Conservation (phyloP, 73 alveolate genomes). For the Halteria grandinella region DNA sequence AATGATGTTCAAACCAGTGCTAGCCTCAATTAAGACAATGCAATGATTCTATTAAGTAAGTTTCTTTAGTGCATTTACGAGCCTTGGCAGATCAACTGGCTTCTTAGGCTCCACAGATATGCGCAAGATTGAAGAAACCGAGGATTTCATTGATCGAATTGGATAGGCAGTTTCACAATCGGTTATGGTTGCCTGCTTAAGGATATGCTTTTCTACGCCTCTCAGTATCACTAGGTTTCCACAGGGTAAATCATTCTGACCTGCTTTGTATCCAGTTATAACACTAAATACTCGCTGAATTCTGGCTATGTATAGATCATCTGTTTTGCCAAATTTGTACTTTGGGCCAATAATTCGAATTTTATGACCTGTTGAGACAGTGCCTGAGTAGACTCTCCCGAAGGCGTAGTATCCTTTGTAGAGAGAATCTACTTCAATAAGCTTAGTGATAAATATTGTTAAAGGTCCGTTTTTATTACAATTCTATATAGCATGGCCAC, state of each 20-base stretch:
- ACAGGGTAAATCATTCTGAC: conserved; percentile 96
- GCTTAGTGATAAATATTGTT: conserved; percentile 98
- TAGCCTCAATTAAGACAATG: conserved; percentile 93
- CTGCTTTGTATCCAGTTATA: conserved; percentile 93
- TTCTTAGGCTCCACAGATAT: conserved; percentile 98
- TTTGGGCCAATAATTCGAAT: conserved; percentile 99
- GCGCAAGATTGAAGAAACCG: conserved; percentile 99
- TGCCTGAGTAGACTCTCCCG: conserved; percentile 99
- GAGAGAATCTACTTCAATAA: conserved; percentile 94
- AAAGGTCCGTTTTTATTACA: conserved; percentile 99
- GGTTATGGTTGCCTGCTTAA: conserved; percentile 98
- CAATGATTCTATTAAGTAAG: conserved; percentile 96
- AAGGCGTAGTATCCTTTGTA: conserved; percentile 99
- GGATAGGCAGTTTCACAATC: conserved; percentile 93
- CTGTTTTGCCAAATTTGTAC: conserved; percentile 97
- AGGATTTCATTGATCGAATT: conserved; percentile 97
- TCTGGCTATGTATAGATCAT: conserved; percentile 93
- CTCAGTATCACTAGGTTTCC: conserved; percentile 98
- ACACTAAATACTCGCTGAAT: conserved; percentile 96
- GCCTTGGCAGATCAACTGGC: conserved; percentile 97
- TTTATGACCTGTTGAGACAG: conserved; percentile 95
- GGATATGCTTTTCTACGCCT: conserved; percentile 94
- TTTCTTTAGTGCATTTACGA: conserved; percentile 97
- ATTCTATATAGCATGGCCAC: conserved; percentile 91
- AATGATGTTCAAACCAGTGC: conserved; percentile 95